Evolutionary conservation across 495 filamentous ascomycete species (phyloP), one percentile per base, ranked within the genome.

Genomic region (Penicillium canariense): DNA sequence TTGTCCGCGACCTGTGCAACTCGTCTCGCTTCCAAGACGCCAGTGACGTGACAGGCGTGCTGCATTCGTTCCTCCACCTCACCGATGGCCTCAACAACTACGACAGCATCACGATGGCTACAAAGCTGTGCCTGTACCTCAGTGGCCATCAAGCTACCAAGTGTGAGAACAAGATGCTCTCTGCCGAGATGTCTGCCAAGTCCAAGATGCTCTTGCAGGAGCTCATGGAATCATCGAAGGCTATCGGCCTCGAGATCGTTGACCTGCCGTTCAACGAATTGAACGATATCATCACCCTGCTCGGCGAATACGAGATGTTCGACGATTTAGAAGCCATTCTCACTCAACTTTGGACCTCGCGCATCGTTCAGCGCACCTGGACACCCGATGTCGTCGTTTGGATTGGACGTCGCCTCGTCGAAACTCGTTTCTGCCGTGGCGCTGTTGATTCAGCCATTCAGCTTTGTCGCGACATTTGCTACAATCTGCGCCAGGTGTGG

Each of bases 401-500:
- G 58, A 78, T 85, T 35, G 83, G 83, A 2, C 72, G 76, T n/a
- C 71, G 78, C 6, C 73, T 84, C 26, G 79, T 85, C 22, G 77
- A 85, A 62, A 80, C 80, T 0, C 78, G 79, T 31, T 81, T 80
- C 59, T 77, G 74, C 18, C 73, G 73, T 17, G 74, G 74, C 23
- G 26, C 63, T 14, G 61, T 71, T 48, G 68, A 66, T 10, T 68
- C 68, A 3, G 79, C 83, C 18, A 80, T 81, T 52, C 74, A 77
- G 17, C 72, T 87, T 0, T 78, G 78, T 62, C 79, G 82, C 45
- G 79, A 78, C 58, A 82, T 87, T 56, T 82, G 78, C 65, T 85
- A 87, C 69, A 87, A 87, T 50, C 70, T 87, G 45, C 80, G 81
- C 6, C 79, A 81, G 36, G 77, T 78, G 5, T 81, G 78, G 60